phyloP scores from a whole-genome alignment of 2,329 filamentous ascomycete genomes.

The Penicillium sp. region DNA sequence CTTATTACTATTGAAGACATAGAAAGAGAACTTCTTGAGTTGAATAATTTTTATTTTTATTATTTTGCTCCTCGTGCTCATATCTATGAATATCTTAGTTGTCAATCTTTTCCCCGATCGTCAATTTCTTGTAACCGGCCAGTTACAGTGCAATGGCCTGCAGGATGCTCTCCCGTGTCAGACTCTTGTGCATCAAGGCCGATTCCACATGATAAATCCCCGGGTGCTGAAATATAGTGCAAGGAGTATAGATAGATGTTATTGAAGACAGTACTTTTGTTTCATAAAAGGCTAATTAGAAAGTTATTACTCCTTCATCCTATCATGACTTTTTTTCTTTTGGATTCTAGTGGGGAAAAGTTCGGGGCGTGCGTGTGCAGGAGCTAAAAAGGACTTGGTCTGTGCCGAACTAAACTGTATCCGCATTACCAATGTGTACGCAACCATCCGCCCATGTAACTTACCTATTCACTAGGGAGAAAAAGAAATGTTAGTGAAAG shows the following conservation, averaged over 20 bases:
- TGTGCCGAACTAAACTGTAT: conserved; percentile 2
- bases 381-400: conserved; percentile 2
- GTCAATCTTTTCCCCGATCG: neutral
- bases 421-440: conserved; percentile 19
- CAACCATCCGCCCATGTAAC: conserved; percentile 22
- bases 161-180: conserved; percentile 16
- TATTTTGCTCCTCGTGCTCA: neutral
- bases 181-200: conserved; percentile 9
- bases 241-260: neutral
- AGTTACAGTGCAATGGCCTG: conserved; percentile 3
- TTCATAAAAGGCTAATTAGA: neutral
- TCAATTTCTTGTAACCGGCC: neutral
- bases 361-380: conserved; percentile 5
- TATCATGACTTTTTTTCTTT: neutral
- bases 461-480: conserved; percentile 11
- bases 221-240: neutral
- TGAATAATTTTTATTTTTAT: neutral
- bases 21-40: neutral
- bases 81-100: neutral
- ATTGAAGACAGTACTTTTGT: neutral
- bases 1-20: neutral
- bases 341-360: conserved; percentile 1
- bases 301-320: neutral
- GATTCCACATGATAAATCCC: neutral
- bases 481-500: conserved; percentile 1